phyloP scores from a whole-genome alignment of 805 yeast species.

The Saturnispora bothae region DNA sequence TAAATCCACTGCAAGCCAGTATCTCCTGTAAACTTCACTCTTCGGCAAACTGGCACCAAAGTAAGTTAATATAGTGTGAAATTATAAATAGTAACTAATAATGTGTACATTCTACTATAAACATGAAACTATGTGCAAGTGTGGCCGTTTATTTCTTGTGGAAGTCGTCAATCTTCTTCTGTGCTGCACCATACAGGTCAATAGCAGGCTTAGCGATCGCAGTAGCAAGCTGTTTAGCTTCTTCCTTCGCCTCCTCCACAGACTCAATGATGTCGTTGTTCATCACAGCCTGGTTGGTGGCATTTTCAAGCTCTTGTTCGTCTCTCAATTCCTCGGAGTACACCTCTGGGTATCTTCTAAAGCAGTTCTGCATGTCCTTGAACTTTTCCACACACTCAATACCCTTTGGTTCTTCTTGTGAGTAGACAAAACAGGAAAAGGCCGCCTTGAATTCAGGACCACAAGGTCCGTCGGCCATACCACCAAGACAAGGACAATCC shows the following conservation, averaged over 20 bases:
- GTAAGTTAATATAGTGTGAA: too few species aligned
- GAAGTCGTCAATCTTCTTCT: slow-evolving; percentile 14
- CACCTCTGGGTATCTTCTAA: slow-evolving; percentile 84
- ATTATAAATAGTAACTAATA: neutral
- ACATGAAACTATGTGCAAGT: neutral
- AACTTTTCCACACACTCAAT: slow-evolving; percentile 88
- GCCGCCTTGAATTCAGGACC: slow-evolving; percentile 94
- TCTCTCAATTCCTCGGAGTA: slow-evolving; percentile 87
- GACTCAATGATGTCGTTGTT: slow-evolving; percentile 16
- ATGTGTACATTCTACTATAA: neutral
- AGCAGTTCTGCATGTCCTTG: slow-evolving; percentile 86
- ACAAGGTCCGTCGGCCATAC: slow-evolving; percentile 98
- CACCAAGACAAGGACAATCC: slow-evolving; percentile 99
- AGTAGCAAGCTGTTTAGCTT: slow-evolving; percentile 13
- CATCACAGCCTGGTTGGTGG: slow-evolving; percentile 14
- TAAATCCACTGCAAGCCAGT: too few species aligned
- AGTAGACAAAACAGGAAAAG: slow-evolving; percentile 88
- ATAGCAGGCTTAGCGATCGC: slow-evolving; percentile 8
- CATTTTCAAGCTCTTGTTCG: slow-evolving; percentile 40
- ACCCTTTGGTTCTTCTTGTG: slow-evolving; percentile 93
- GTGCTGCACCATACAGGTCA: slow-evolving; percentile 13
- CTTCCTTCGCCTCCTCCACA: slow-evolving; percentile 15
- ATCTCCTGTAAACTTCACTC: too few species aligned
- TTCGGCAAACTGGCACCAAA: too few species aligned
- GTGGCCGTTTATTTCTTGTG: slow-evolving; percentile 8